Conservation (phyloP, 2,329 filamentous ascomycete genomes). For the Microsporum ferrugineum region DNA sequence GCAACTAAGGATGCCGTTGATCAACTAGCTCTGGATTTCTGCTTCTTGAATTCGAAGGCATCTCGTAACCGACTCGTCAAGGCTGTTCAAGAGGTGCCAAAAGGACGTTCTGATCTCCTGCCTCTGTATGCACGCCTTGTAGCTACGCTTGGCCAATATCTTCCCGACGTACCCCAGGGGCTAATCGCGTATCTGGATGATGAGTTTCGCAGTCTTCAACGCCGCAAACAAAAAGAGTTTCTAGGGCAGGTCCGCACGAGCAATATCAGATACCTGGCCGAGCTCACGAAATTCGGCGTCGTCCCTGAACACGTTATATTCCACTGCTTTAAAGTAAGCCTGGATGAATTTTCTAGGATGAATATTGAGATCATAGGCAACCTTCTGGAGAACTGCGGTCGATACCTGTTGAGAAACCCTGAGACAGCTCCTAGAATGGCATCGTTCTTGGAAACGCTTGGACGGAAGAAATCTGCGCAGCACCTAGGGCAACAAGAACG, state of each 20-base stretch:
- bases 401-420: conserved; percentile 82
- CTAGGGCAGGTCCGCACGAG: conserved; percentile 83
- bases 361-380: conserved; percentile 99
- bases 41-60: conserved; percentile 95
- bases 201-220: conserved; percentile 90
- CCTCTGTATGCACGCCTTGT: conserved; percentile 87
- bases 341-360: conserved; percentile 97
- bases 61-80: conserved; percentile 91
- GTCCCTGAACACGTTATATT: conserved; percentile 98
- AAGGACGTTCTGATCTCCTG: conserved; percentile 80
- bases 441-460: conserved; percentile 85
- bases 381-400: conserved; percentile 87
- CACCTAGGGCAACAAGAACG: conserved; percentile 91
- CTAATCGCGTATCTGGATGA: conserved; percentile 87
- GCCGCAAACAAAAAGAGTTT: conserved; percentile 96
- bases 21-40: conserved; percentile 88
- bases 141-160: conserved; percentile 83
- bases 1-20: conserved; percentile 87
- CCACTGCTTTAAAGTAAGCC: conserved; percentile 91
- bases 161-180: conserved; percentile 86
- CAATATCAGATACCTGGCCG: conserved; percentile 95
- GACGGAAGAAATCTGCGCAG: conserved; percentile 90
- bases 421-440: conserved; percentile 89
- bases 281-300: conserved; percentile 94
- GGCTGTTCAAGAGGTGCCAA: conserved; percentile 85